These are phyloP conservation scores for Amoebophrya sp. DNA, from an alignment of 169 alveolate species.

Conservation along the genomic window DNA sequence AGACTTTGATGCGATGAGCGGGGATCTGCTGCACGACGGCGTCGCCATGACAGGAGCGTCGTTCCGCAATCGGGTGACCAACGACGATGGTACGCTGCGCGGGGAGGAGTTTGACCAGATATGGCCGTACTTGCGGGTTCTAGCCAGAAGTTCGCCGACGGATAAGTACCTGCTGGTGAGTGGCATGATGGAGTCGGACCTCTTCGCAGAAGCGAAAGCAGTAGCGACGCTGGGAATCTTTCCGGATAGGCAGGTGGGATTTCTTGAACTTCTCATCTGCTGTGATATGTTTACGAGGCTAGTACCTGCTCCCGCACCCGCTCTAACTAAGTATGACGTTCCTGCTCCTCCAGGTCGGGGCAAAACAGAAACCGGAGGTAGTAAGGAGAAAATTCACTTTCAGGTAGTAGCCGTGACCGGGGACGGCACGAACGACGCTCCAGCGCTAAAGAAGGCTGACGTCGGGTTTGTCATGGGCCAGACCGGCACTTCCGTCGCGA, in stretches of 20 bases:
- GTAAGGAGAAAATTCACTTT: too few species aligned
- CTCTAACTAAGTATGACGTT: too few species aligned
- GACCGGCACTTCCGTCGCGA: conserved; percentile 73
- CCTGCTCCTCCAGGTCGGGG: too few species aligned
- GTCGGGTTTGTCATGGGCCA: conserved; percentile 83
- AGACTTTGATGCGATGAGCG: conserved; percentile 43
- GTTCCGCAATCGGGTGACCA: conserved; percentile 24
- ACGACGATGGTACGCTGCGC: conserved; percentile 20
- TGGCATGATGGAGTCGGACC: conserved; percentile 22
- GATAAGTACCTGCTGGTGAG: conserved; percentile 62
- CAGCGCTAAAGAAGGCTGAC: conserved; percentile 76
- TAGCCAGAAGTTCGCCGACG: conserved; percentile 69
- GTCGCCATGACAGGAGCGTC: conserved; percentile 32
- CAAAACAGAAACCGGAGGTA: too few species aligned
- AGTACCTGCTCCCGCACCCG: too few species aligned
- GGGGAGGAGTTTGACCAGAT: conserved; percentile 42
- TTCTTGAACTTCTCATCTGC: conserved; percentile 28
- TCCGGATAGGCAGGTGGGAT: conserved; percentile 20
- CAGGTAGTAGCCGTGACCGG: conserved; percentile 83
- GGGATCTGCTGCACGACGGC: conserved; percentile 7
- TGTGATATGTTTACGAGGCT: too few species aligned
- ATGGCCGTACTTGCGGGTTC: conserved; percentile 44
- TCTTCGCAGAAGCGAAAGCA: neutral
- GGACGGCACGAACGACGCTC: conserved; percentile 80
- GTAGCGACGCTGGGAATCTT: neutral